These are phyloP conservation scores for Pseudogymnoascus sp. DNA, from an alignment of 2,329 filamentous ascomycete genomes.

Conservation along the genomic window DNA sequence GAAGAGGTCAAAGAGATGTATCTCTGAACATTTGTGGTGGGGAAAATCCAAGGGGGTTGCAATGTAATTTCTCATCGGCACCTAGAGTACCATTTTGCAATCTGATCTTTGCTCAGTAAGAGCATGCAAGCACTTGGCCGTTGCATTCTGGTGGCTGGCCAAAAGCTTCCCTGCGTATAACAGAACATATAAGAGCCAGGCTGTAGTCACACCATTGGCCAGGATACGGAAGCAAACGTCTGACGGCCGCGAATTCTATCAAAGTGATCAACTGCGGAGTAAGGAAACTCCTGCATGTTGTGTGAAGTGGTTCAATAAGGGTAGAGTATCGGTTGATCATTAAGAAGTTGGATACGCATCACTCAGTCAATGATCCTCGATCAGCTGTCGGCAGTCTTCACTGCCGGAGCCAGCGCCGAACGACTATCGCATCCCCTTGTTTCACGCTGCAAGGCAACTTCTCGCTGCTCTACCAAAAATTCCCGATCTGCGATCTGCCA, in stretches of 20 bases:
- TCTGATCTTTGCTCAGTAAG: conserved; percentile 3
- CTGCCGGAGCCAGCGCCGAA: neutral
- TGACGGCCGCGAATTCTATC: neutral
- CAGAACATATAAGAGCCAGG: neutral
- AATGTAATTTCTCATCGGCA: neutral
- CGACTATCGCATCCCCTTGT: neutral
- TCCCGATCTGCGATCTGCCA: neutral
- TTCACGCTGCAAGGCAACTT: neutral
- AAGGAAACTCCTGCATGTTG: neutral
- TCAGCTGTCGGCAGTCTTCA: neutral
- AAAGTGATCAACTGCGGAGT: neutral
- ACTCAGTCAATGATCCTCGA: neutral
- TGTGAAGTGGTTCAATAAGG: neutral
- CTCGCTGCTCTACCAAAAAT: neutral
- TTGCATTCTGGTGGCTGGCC: neutral
- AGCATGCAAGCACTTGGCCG: neutral
- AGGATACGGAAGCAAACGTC: neutral
- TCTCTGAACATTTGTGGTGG: neutral
- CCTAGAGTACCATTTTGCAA: neutral
- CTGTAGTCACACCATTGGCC: neutral
- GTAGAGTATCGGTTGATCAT: neutral
- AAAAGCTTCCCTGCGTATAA: neutral
- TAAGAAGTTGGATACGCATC: neutral
- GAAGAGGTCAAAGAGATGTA: neutral
- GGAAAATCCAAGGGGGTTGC: neutral